phyloP scores from a whole-genome alignment of 1,284 basidiomycete genomes.

The Rhodotorula sp. region DNA sequence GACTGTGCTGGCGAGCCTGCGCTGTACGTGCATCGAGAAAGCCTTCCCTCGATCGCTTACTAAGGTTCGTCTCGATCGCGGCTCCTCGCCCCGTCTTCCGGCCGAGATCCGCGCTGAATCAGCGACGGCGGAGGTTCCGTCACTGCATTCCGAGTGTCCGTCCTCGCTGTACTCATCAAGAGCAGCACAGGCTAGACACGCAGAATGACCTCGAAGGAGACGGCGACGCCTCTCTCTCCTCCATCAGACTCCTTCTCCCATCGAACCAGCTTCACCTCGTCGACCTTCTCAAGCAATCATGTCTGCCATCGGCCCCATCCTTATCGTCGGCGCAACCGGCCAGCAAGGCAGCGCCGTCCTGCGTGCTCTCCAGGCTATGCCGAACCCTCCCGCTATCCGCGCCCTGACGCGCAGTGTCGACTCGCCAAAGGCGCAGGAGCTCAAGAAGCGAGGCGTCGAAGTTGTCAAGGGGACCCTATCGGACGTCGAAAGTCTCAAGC shows the following conservation, averaged over 20 bases:
- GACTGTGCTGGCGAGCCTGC: too few relatives aligned
- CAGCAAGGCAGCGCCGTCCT: conserved; percentile 10
- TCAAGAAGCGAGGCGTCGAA: conserved; percentile 17
- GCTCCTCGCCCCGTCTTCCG: too few relatives aligned
- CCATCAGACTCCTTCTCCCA: not conserved
- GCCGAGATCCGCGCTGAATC: too few relatives aligned
- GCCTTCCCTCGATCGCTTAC: too few relatives aligned
- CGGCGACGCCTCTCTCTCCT: not conserved
- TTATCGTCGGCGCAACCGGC: conserved; percentile 25
- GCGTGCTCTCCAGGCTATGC: conserved; percentile 2
- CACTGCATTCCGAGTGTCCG: too few relatives aligned
- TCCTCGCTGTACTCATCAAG: too few relatives aligned
- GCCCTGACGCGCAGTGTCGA: conserved; percentile 10
- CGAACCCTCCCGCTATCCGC: not conserved
- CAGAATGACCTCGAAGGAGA: not conserved
- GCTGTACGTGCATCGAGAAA: too few relatives aligned
- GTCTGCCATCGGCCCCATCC: not conserved
- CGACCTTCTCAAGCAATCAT: not conserved
- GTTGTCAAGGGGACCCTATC: conserved; percentile 16
- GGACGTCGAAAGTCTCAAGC: conserved; percentile 1
- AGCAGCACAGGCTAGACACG: too few relatives aligned
- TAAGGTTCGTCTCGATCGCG: too few relatives aligned
- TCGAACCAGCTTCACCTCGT: not conserved
- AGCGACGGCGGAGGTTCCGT: too few relatives aligned
- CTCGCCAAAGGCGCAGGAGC: conserved; percentile 8